phyloP scores from a whole-genome alignment of 208 protist genomes.

The Herpetomonas tarakana region DNA sequence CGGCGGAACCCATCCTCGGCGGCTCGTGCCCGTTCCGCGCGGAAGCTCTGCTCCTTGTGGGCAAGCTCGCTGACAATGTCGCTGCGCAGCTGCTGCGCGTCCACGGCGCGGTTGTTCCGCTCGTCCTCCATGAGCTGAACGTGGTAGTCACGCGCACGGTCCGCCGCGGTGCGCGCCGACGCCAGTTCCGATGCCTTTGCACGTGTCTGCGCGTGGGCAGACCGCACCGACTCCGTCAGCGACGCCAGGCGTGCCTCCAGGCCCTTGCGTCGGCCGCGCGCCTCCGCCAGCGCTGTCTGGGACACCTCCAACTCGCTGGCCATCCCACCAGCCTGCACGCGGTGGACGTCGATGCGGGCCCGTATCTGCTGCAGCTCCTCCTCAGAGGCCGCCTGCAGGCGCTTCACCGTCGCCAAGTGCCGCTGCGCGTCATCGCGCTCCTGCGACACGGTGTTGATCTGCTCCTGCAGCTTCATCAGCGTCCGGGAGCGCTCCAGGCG shows the following conservation, averaged over 20 bases:
- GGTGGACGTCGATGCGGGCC: conserved; percentile 37
- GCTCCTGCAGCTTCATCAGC: conserved; percentile 50
- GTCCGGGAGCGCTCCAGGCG: conserved; percentile 27
- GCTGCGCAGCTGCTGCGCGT: conserved; percentile 55
- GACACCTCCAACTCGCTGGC: conserved; percentile 28
- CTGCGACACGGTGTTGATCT: conserved; percentile 21
- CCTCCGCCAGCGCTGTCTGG: conserved; percentile 36
- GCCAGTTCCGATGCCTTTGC: conserved; percentile 35
- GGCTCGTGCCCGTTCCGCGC: conserved; percentile 40
- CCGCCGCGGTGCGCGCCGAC: conserved; percentile 38
- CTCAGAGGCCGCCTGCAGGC: conserved; percentile 42
- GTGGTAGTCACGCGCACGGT: conserved; percentile 52
- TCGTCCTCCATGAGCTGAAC: conserved; percentile 73
- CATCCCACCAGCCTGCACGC: conserved; percentile 38
- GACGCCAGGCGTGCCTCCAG: conserved; percentile 31
- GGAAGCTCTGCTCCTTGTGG: conserved; percentile 36
- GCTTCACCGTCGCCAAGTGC: conserved; percentile 61
- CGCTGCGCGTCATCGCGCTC: conserved; percentile 72
- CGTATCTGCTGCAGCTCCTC: conserved; percentile 63
- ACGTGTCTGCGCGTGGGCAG: conserved; percentile 31
- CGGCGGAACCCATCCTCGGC: conserved; percentile 56
- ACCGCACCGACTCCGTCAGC: conserved; percentile 31
- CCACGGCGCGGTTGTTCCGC: conserved; percentile 37
- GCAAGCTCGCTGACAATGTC: conserved; percentile 71
- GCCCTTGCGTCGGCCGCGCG: conserved; percentile 38